These are phyloP conservation scores for Amanita exitialis DNA, from an alignment of 768 basidiomycete genomes.

Conservation along the genomic window DNA sequence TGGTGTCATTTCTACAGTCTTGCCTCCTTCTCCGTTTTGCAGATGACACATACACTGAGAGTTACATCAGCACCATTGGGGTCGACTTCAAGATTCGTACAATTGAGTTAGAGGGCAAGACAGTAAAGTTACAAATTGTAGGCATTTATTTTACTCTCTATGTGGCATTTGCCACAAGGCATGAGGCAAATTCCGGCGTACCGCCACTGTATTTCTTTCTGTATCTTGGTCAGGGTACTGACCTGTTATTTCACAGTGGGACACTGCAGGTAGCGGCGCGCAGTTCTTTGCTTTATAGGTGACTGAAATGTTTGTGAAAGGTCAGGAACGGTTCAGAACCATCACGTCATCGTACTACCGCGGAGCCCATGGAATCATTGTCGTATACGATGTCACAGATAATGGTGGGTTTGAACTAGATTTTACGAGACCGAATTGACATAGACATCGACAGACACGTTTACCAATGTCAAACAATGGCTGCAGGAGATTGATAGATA, in stretches of 20 bases:
- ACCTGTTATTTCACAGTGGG: constrained; percentile 62
- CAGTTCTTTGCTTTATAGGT: background rate
- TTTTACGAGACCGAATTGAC: background rate
- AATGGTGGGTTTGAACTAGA: constrained; percentile 42
- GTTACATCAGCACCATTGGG: constrained; percentile 96
- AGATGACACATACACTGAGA: constrained; percentile 96
- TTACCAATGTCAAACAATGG: constrained; percentile 94
- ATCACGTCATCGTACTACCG: constrained; percentile 99
- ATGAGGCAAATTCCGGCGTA: too few relatives aligned
- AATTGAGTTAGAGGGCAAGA: constrained; percentile 97
- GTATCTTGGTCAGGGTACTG: background rate
- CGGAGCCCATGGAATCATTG: constrained; percentile 96
- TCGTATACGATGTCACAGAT: constrained; percentile 98
- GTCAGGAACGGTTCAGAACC: constrained; percentile 97
- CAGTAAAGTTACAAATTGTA: constrained; percentile 97
- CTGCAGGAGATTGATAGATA: constrained; percentile 90
- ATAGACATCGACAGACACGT: constrained; percentile 54
- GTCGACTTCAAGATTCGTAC: constrained; percentile 99
- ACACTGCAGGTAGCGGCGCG: constrained; percentile 73
- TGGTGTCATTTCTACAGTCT: constrained; percentile 39
- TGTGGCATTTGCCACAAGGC: background rate
- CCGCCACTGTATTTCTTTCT: background rate
- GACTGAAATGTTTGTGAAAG: constrained; percentile 22
- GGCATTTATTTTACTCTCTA: constrained; percentile 23
- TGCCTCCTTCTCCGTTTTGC: constrained; percentile 87